phyloP scores from a whole-genome alignment of 257 asterid species.

The Solanum bukasovii region DNA sequence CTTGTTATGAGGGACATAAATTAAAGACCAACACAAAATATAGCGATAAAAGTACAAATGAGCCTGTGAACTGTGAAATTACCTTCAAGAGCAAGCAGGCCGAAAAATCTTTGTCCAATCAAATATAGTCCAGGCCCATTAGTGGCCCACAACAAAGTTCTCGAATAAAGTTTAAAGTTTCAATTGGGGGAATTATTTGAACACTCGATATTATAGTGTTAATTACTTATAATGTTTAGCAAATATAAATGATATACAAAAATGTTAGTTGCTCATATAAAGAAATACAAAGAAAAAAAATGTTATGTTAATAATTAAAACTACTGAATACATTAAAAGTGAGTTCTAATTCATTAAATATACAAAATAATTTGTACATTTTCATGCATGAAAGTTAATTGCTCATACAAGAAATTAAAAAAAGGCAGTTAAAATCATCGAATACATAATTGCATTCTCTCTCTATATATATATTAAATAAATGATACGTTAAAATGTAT shows the following conservation, averaged over 20 bases:
- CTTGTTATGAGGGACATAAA: background rate
- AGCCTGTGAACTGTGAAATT: background rate
- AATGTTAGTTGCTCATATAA: background rate
- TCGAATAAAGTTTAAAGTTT: background rate
- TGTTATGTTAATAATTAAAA: background rate
- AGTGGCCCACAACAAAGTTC: background rate
- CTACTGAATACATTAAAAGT: background rate
- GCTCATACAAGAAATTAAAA: background rate
- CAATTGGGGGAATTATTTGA: background rate
- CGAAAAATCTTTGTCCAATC: background rate
- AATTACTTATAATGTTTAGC: background rate
- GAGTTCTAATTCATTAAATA: background rate
- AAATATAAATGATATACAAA: background rate
- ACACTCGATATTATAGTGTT: background rate
- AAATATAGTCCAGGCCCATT: background rate
- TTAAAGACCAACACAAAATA: background rate
- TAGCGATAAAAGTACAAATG: background rate
- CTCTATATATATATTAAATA: too few species aligned
- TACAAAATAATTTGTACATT: background rate
- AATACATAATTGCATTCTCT: too few species aligned
- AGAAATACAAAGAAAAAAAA: too few species aligned
- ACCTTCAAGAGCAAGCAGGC: background rate
- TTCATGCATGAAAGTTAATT: background rate
- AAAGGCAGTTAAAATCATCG: too few species aligned
- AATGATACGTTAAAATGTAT: too few species aligned